Evolutionary conservation across 805 yeast species (phyloP).

Genomic region (Metschnikowia arizonensis): DNA sequence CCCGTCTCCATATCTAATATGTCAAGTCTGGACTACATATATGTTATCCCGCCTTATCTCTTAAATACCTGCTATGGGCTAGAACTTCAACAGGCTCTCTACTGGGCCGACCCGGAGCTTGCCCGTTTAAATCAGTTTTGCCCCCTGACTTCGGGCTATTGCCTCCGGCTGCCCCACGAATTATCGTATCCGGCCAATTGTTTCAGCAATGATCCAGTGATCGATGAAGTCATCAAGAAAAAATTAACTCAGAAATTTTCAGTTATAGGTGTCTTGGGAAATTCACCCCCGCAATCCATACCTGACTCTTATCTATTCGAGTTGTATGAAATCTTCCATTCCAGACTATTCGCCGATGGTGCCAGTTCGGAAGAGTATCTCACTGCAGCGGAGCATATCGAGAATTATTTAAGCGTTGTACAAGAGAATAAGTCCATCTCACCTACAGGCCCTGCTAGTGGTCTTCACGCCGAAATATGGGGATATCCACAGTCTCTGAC

Average conservation of each 20-base stretch:
- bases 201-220: conserved; percentile 29
- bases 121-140: conserved; percentile 26
- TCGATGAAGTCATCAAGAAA: conserved; percentile 30
- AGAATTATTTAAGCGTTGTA: neutral
- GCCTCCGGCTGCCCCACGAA: conserved; percentile 18
- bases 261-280: conserved; percentile 35
- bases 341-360: conserved; percentile 18
- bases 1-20: conserved; percentile 7
- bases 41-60: conserved; percentile 42
- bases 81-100: conserved; percentile 25
- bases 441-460: neutral
- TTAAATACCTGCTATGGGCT: conserved; percentile 37
- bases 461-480: neutral
- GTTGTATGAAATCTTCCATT: conserved; percentile 29
- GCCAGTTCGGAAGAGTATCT: conserved; percentile 5
- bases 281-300: conserved; percentile 25
- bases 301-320: conserved; percentile 30
- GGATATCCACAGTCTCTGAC: conserved; percentile 1
- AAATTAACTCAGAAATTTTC: conserved; percentile 34
- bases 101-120: conserved; percentile 22
- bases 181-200: conserved; percentile 10
- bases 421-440: neutral
- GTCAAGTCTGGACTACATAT: conserved; percentile 19
- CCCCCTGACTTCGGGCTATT: conserved; percentile 24
- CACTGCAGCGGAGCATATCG: conserved; percentile 1